These are phyloP conservation scores for Wickerhamiella hasegawae DNA, from an alignment of 805 yeast species.

Conservation along the genomic window DNA sequence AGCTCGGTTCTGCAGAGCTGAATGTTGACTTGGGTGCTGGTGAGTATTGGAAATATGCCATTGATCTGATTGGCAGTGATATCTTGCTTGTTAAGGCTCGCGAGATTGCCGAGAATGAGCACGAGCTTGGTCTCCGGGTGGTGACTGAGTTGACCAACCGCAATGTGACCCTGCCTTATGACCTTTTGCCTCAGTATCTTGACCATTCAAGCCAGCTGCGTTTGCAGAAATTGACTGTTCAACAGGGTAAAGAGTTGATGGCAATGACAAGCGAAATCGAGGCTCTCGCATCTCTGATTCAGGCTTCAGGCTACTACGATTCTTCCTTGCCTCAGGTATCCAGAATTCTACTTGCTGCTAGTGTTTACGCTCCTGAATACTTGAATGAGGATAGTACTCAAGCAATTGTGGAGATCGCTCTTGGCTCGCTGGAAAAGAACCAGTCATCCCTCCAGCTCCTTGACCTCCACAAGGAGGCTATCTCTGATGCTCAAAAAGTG, in stretches of 20 bases:
- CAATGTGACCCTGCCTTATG: conserved; percentile 3
- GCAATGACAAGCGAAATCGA: not conserved
- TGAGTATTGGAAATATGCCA: conserved; percentile 11
- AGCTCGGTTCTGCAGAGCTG: conserved; percentile 4
- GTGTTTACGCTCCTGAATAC: conserved; percentile 6
- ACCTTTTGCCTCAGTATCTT: not conserved
- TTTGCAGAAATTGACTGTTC: conserved; percentile 2
- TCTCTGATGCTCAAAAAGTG: not conserved
- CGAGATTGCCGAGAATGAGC: not conserved
- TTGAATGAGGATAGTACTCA: too few relatives aligned
- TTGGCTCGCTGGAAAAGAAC: too few relatives aligned
- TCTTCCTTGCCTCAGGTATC: conserved; percentile 4
- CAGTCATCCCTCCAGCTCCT: too few relatives aligned
- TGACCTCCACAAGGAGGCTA: conserved; percentile 34
- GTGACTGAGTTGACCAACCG: conserved; percentile 9
- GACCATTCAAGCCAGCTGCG: conserved; percentile 7
- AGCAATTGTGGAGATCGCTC: too few relatives aligned
- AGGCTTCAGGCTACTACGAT: conserved; percentile 6
- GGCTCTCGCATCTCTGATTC: conserved; percentile 9
- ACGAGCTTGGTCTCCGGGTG: not conserved
- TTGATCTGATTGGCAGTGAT: conserved; percentile 5
- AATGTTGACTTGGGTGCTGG: conserved; percentile 2
- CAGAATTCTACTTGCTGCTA: conserved; percentile 9
- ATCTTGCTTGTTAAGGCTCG: conserved; percentile 4
- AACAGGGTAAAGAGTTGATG: conserved; percentile 3